Evolutionary conservation across 2,329 filamentous ascomycete genomes (phyloP).

Genomic region (Microdochium paspali): DNA sequence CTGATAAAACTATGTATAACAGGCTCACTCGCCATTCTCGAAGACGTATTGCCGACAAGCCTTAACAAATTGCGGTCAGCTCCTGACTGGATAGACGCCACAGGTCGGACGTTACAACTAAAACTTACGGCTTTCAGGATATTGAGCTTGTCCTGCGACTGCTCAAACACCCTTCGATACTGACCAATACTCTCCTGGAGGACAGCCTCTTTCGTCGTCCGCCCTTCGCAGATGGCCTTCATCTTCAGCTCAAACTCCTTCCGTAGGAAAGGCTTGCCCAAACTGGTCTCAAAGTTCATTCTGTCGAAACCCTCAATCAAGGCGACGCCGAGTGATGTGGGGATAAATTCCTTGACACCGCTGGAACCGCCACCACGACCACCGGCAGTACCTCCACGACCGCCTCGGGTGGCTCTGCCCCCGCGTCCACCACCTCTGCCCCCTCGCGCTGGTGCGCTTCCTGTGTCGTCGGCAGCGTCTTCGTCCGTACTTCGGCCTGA

Average conservation of each 20-base stretch:
- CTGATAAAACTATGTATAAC: too few species aligned
- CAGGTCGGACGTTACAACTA: not conserved
- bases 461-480: slow-evolving; percentile 25
- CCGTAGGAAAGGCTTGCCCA: slow-evolving; percentile 90
- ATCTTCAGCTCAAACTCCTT: slow-evolving; percentile 98
- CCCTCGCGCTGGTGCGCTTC: slow-evolving; percentile 24
- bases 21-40: slow-evolving; percentile 12
- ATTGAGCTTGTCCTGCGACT: slow-evolving; percentile 68
- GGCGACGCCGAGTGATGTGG: slow-evolving; percentile 82
- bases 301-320: slow-evolving; percentile 91
- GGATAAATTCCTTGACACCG: slow-evolving; percentile 77
- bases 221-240: slow-evolving; percentile 91
- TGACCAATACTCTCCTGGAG: slow-evolving; percentile 76
- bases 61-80: slow-evolving; percentile 12
- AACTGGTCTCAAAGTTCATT: slow-evolving; percentile 84
- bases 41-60: slow-evolving; percentile 49
- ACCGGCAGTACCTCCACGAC: slow-evolving; percentile 31
- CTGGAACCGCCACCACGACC: slow-evolving; percentile 25
- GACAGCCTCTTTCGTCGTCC: slow-evolving; percentile 63
- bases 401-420: slow-evolving; percentile 36
- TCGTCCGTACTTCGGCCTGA: slow-evolving; percentile 23
- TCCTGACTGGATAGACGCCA: not conserved
- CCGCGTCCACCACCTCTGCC: slow-evolving; percentile 36
- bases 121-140: slow-evolving; percentile 50
- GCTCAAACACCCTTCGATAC: slow-evolving; percentile 78